These are phyloP conservation scores for Mrakia gelida DNA, from an alignment of 768 basidiomycete genomes.

Conservation along the genomic window DNA sequence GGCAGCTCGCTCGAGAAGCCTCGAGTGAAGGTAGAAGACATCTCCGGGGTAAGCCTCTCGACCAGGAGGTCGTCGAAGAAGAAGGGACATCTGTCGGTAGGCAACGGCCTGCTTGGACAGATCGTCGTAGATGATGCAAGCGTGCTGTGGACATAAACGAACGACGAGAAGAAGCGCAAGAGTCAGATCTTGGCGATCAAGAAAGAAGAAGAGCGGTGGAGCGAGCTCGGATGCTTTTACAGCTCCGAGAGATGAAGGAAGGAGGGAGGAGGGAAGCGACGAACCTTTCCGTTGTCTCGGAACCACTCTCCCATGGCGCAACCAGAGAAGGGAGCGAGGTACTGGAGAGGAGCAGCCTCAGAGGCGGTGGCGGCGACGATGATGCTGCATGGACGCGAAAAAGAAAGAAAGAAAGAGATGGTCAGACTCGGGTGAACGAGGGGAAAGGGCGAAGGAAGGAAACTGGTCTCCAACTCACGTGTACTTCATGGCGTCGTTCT, in stretches of 20 bases:
- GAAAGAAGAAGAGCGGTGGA: no score
- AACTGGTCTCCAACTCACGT: conserved; percentile 46
- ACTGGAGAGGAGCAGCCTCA: conserved; percentile 97
- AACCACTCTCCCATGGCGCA: conserved; percentile 99
- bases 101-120: conserved; percentile 99
- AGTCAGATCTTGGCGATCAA: background rate
- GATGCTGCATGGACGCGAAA: conserved; percentile 49
- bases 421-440: background rate
- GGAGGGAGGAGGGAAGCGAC: background rate
- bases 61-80: conserved; percentile 99
- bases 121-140: conserved; percentile 98
- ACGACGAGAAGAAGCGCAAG: background rate
- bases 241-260: no score
- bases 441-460: background rate
- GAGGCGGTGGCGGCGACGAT: conserved; percentile 99
- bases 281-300: conserved; percentile 94
- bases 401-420: background rate
- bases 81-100: conserved; percentile 99
- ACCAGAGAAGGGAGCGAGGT: conserved; percentile 99
- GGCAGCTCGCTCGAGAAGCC: conserved; percentile 98
- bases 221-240: no score
- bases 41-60: conserved; percentile 50
- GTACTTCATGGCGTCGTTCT: conserved; percentile 99
- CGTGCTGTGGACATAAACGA: conserved; percentile 55
- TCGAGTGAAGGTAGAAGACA: conserved; percentile 99